phyloP scores from a whole-genome alignment of 1,284 basidiomycete species.

The Microbotryum intermedium region DNA sequence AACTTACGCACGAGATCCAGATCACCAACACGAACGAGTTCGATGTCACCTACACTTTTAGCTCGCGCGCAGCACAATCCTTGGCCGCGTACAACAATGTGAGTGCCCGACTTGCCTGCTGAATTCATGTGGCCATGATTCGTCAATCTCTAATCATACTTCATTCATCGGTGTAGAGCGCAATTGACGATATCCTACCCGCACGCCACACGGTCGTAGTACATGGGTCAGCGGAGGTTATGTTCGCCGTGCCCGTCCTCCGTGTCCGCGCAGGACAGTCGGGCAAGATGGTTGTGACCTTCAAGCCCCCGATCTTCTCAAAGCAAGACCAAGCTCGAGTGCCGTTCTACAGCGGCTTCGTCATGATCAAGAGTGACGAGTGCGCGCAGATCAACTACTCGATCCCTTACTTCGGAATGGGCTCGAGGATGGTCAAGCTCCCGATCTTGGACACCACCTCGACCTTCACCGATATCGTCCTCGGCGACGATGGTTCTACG shows the following conservation, averaged over 20 bases:
- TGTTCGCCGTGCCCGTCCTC: too few relatives aligned
- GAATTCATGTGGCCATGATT: too few relatives aligned
- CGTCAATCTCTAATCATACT: too few relatives aligned
- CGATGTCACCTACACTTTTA: conserved; percentile 11
- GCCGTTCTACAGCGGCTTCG: conserved; percentile 29
- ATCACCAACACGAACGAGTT: conserved; percentile 31
- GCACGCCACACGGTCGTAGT: background rate
- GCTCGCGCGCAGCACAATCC: background rate
- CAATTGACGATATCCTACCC: conserved; percentile 7
- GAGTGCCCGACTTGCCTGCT: too few relatives aligned
- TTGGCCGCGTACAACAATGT: conserved; percentile 1
- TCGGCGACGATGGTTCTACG: too few relatives aligned
- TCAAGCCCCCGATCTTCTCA: conserved; percentile 9
- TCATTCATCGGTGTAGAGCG: background rate
- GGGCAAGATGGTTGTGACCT: background rate
- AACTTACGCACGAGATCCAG: conserved; percentile 41
- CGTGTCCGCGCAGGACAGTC: conserved; percentile 4
- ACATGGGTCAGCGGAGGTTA: too few relatives aligned
- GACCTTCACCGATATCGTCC: too few relatives aligned
- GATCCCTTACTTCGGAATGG: conserved; percentile 28
- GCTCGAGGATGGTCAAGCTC: conserved; percentile 20
- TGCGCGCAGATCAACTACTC: background rate
- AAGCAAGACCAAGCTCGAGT: background rate
- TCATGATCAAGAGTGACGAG: conserved; percentile 5
- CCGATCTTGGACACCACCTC: background rate